A percentile compares a stretch with the other conserved stretches of the same genome.
Evolutionary conservation across 2,329 filamentous ascomycete species (phyloP).

Genomic region (Fusarium lateritium): DNA sequence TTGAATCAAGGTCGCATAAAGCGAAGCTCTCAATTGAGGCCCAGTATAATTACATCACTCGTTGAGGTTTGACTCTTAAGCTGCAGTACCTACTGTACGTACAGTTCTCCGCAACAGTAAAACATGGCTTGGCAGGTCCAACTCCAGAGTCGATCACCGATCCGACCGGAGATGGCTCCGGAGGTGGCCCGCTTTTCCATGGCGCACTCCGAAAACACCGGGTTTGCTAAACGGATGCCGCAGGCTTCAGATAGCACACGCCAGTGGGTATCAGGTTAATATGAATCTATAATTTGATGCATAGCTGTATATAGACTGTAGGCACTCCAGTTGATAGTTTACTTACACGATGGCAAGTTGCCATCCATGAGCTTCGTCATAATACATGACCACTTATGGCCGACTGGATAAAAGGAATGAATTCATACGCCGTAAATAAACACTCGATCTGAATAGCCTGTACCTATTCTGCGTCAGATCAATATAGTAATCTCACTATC

Average conservation of each 20-base stretch:
- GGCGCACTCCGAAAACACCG: slow-evolving; percentile 8
- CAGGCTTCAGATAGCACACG: background rate
- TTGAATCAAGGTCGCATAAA: slow-evolving; percentile 13
- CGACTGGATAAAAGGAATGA: too few species aligned
- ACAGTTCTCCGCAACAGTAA: slow-evolving; percentile 4
- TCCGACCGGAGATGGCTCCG: slow-evolving; percentile 33
- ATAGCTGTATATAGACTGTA: too few species aligned
- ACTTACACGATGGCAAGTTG: too few species aligned
- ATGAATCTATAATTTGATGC: too few species aligned
- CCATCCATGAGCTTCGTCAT: too few species aligned
- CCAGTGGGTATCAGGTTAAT: too few species aligned
- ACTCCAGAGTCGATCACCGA: slow-evolving; percentile 20
- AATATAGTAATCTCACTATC: too few species aligned
- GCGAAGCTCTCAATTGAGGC: slow-evolving; percentile 10
- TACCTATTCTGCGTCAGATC: too few species aligned
- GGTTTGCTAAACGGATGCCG: slow-evolving; percentile 1
- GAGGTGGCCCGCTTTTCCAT: background rate
- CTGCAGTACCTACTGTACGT: background rate
- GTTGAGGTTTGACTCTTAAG: background rate
- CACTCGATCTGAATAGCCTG: too few species aligned
- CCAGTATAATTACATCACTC: slow-evolving; percentile 42
- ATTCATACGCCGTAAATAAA: too few species aligned
- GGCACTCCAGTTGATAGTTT: too few species aligned
- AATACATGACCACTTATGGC: too few species aligned
- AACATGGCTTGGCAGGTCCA: slow-evolving; percentile 20